Percentiles rank a stretch among this genome's conserved stretches.
phyloP scores from a whole-genome alignment of 495 filamentous ascomycete species.

The Entonaema liquescens region DNA sequence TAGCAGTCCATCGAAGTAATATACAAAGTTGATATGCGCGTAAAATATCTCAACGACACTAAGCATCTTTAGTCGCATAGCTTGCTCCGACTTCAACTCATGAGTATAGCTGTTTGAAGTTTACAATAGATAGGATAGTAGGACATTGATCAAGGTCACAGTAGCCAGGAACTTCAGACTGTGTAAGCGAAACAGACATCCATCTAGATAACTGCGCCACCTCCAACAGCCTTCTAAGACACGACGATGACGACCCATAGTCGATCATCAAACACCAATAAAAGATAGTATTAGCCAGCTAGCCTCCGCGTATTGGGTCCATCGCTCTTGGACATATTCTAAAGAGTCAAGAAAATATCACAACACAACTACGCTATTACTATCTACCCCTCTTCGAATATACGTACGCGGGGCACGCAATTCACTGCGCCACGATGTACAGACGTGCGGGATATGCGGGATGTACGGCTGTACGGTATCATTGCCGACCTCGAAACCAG shows the following conservation, averaged over 20 bases:
- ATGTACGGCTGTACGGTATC: background rate
- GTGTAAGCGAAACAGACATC: slow-evolving; percentile 5
- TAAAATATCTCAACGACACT: background rate
- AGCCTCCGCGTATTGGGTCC: background rate
- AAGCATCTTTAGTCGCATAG: background rate
- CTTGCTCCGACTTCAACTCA: background rate
- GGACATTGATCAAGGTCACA: too few species aligned
- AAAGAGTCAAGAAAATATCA: background rate
- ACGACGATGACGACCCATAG: slow-evolving; percentile 20
- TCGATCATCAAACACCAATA: background rate
- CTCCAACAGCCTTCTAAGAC: slow-evolving; percentile 21
- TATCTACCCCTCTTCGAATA: background rate
- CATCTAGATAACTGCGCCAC: slow-evolving; percentile 34
- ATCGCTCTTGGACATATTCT: background rate
- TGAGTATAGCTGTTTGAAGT: too few species aligned
- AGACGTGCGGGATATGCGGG: background rate
- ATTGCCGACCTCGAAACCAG: background rate
- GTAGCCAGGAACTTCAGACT: too few species aligned
- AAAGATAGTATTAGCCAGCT: background rate
- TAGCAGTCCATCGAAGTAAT: too few species aligned
- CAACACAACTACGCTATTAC: background rate
- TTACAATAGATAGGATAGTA: too few species aligned
- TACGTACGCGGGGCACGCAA: slow-evolving; percentile 1
- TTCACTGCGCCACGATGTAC: slow-evolving; percentile 13
- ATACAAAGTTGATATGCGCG: background rate